Conservation (phyloP, 345 rosid genomes). For the Isatis tinctoria region DNA sequence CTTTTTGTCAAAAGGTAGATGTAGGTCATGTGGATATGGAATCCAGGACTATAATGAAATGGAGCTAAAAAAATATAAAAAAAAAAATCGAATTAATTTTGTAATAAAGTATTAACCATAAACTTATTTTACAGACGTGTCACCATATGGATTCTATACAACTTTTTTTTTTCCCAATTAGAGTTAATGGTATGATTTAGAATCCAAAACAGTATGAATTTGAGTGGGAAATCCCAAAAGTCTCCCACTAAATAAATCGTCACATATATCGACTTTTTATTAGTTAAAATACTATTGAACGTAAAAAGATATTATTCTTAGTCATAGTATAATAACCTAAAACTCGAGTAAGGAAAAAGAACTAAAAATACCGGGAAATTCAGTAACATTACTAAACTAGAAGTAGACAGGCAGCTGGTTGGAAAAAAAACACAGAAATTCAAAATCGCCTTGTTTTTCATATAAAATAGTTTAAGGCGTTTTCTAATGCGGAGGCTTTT, state of each 20-base stretch:
- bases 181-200: neutral
- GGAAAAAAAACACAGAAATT: neutral
- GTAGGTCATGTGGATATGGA: slow-evolving; percentile 3
- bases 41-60: neutral
- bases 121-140: neutral
- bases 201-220: neutral
- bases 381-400: neutral
- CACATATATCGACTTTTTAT: neutral
- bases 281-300: neutral
- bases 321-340: neutral
- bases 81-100: neutral
- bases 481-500: slow-evolving; percentile 41
- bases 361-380: neutral
- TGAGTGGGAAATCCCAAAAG: neutral
- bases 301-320: neutral
- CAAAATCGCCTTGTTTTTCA: neutral
- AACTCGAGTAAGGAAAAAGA: neutral
- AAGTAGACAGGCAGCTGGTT: neutral
- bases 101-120: neutral
- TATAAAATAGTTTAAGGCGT: slow-evolving; percentile 1
- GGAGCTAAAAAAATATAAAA: too few species aligned
- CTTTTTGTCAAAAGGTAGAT: slow-evolving; percentile 24
- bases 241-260: neutral
- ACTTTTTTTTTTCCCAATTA: neutral
- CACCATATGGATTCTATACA: slow-evolving; percentile 1